A percentile compares a stretch with the other conserved stretches of the same genome.
Conservation (phyloP, 1,139 yeast genomes). For the Yamadazyma sp. region DNA sequence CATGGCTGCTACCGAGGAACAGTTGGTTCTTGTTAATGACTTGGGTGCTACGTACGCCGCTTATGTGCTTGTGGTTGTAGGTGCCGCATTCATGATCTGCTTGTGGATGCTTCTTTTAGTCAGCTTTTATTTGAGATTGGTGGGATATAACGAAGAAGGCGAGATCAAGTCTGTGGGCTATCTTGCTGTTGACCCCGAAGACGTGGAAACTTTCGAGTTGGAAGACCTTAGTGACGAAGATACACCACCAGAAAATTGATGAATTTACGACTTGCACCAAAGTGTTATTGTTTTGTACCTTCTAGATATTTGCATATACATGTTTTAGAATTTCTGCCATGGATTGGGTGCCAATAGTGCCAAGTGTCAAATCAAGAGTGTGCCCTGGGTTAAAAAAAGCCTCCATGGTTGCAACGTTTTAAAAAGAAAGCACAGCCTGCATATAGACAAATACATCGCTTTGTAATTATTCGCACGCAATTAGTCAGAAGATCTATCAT, state of each 20-base stretch:
- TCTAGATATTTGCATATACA: too few relatives aligned
- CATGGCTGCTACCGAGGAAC: constrained; percentile 93
- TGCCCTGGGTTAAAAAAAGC: too few relatives aligned
- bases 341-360: too few relatives aligned
- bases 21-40: constrained; percentile 64
- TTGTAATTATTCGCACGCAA: constrained; percentile 8
- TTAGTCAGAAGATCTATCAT: constrained; percentile 9
- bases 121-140: constrained; percentile 56
- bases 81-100: constrained; percentile 72
- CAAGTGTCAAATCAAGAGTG: too few relatives aligned
- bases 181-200: constrained; percentile 15
- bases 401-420: not conserved
- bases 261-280: not conserved
- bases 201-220: constrained; percentile 35
- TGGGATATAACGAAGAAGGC: constrained; percentile 47
- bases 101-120: constrained; percentile 63
- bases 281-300: too few relatives aligned
- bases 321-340: too few relatives aligned
- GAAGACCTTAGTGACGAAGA: constrained; percentile 32
- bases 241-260: not conserved
- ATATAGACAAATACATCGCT: not conserved
- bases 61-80: constrained; percentile 68
- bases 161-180: constrained; percentile 17
- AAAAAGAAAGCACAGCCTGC: not conserved
- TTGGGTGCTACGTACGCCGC: constrained; percentile 84